Evolutionary conservation across 2,329 filamentous ascomycete species (phyloP), one percentile per base, ranked within the genome.

Genomic region (Cytospora chrysosperma): DNA sequence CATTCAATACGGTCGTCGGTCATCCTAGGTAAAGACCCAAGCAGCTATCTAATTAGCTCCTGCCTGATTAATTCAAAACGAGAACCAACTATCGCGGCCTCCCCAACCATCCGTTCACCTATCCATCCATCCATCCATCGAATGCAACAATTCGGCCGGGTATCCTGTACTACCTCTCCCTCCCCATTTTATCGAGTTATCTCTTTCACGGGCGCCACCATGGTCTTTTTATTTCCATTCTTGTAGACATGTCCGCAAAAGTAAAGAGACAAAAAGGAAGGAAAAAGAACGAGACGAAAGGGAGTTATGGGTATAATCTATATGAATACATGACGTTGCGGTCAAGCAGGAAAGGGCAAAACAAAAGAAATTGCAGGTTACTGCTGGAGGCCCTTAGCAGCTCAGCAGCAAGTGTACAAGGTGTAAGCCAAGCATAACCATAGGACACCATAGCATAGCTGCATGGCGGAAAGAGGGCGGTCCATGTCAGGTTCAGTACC

Each of bases 281-380:
- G n/a, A n/a, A n/a, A n/a, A n/a, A n/a, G n/a, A n/a, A n/a, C n/a
- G n/a, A n/a, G n/a, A n/a, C n/a, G n/a, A 17, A 19, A 34, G 59
- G 51, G 37, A 52, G 56, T n/a, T 60, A 65, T 65, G 63, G 63
- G 63, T 65, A 65, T 65, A 65, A 61, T 65, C 63, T 65, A 65
- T 65, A 65, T 28, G 56, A 52, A 62, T 56, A 19, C 54, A 61
- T 47, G 52, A 65, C 51, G 51, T n/a, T 24, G 47, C 19, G 43
- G 21, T 28, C 28, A 49, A 32, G 24, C 43, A 52, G 34, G 51
- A 32, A 59, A 59, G 37, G 28, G 60, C 59, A 54, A 56, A 12
- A 60, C 56, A 65, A 59, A 60, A 24, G 28, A 59, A 57, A 63
- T 34, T 26, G 40, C 21, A 32, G 50, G 26, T 40, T 37, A 15